Base-by-base conservation (phyloP, 371 early-diverging fungal species). In the Blakeslea trispora region DNA sequence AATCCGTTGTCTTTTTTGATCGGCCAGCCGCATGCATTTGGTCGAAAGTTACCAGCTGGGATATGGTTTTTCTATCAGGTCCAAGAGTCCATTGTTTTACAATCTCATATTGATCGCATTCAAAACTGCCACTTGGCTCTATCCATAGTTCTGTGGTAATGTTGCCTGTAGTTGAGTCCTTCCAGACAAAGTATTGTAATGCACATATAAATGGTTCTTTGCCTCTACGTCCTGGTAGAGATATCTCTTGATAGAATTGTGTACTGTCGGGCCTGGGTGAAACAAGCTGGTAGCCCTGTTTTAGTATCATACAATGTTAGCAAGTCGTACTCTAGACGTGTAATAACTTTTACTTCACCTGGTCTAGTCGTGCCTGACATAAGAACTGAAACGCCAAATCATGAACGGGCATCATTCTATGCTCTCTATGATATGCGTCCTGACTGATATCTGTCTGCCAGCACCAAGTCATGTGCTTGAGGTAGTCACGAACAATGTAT, bases 131-230 rank as follows among this genome's bases (percentile, higher is more conserved):
- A 24, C 67, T 67, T 2, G 93, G 91, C 60, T 93, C 94, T 64
- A 85, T 81, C 90, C 90, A 91, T 24, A 91, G 58, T 59, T 91
- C 88, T 0, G 91, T 91, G 0, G 82, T 78, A 6, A 91, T 79
- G 22, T 80, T 80, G 6, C 79, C 78, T 8, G 77, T 75, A 2
- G 58, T 63, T 2, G 73, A 59, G 63, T 91, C 86, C 52, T 86
- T 81, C 69, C 84, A 75, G 31, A 90, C 74, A 47, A 88, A 82
- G 59, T 89, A 91, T 62, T 88, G 88, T 6, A 86, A 62, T 2
- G 90, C 76, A 41, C 77, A 77, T 1, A 68, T 17, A 34, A 83
- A 81, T 8, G 40, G 31, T 24, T 53, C 41, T 10, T 57, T 55
- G 14, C 52, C 55, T 23, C 46, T 57, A 10, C 39, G 52, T 3